These are phyloP conservation scores for Penicillium nucicola DNA, from an alignment of 495 filamentous ascomycete species.

Conservation along the genomic window DNA sequence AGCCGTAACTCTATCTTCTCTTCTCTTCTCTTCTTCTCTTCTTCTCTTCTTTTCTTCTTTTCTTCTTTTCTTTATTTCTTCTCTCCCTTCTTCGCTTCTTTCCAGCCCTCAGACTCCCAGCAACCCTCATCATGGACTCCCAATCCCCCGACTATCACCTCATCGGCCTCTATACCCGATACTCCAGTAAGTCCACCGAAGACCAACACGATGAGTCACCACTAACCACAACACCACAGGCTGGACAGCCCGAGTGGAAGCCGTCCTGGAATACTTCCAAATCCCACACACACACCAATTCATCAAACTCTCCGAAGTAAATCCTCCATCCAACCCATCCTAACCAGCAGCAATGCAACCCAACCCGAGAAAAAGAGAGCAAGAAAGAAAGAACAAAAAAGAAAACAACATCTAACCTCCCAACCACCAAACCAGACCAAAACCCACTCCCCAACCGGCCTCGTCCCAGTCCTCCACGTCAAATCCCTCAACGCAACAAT, in stretches of 20 bases:
- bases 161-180: constrained; percentile 31
- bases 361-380: too few relatives aligned
- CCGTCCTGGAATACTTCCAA: constrained; percentile 35
- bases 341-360: too few relatives aligned
- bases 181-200: constrained; percentile 24
- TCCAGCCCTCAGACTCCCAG: too few relatives aligned
- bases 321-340: too few relatives aligned
- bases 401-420: too few relatives aligned
- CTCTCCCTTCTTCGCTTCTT: too few relatives aligned
- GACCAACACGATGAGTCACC: background rate
- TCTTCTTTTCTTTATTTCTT: too few relatives aligned
- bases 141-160: constrained; percentile 27
- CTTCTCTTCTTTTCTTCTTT: too few relatives aligned
- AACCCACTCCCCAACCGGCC: constrained; percentile 25
- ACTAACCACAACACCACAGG: constrained; percentile 18
- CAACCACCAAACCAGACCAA: constrained; percentile 17
- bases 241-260: constrained; percentile 35
- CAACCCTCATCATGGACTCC: constrained; percentile 5
- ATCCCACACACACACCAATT: constrained; percentile 26
- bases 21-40: background rate
- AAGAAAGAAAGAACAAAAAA: too few relatives aligned
- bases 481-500: constrained; percentile 30
- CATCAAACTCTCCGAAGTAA: constrained; percentile 25
- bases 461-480: constrained; percentile 32
- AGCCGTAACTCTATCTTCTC: background rate